Evolutionary conservation across 176 grass and related monocot species (phyloP).

Genomic region (Neostapfia colusana): DNA sequence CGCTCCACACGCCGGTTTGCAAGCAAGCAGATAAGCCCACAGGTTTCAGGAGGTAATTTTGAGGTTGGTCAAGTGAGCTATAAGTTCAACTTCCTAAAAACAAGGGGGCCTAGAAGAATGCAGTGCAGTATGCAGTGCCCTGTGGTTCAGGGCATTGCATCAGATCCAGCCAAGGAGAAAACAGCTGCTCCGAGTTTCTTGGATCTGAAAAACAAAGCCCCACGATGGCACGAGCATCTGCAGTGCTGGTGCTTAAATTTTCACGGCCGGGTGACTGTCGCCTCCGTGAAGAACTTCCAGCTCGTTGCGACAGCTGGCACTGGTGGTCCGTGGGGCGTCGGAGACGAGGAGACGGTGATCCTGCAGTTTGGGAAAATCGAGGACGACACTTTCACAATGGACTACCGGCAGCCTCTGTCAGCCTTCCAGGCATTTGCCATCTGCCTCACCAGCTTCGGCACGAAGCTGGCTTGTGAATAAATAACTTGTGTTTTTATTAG

Average conservation of each 20-base stretch:
- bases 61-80: conserved; percentile 73
- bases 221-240: conserved; percentile 88
- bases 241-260: conserved; percentile 99
- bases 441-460: conserved; percentile 95
- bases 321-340: conserved; percentile 41
- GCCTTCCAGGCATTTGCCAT: conserved; percentile 95
- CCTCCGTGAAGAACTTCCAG: conserved; percentile 96
- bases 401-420: conserved; percentile 85
- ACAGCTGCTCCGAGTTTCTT: conserved; percentile 6
- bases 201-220: conserved; percentile 84
- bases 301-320: conserved; percentile 51
- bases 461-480: conserved; percentile 97
- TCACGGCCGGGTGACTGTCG: conserved; percentile 80
- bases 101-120: conserved; percentile 91
- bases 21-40: conserved; percentile 83
- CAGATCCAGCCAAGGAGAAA: conserved; percentile 39
- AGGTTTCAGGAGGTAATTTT: conserved; percentile 63
- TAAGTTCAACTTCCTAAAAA: conserved; percentile 94
- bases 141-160: conserved; percentile 13
- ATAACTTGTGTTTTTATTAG: background rate
- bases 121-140: conserved; percentile 79
- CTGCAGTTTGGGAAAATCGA: conserved; percentile 94
- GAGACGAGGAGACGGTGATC: conserved; percentile 77
- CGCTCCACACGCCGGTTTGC: conserved; percentile 65
- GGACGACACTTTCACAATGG: conserved; percentile 84